Evolutionary conservation across 116 monocot genomes (phyloP), one percentile per base, ranked within the genome.

Genomic region (Dioscorea cayenensis): DNA sequence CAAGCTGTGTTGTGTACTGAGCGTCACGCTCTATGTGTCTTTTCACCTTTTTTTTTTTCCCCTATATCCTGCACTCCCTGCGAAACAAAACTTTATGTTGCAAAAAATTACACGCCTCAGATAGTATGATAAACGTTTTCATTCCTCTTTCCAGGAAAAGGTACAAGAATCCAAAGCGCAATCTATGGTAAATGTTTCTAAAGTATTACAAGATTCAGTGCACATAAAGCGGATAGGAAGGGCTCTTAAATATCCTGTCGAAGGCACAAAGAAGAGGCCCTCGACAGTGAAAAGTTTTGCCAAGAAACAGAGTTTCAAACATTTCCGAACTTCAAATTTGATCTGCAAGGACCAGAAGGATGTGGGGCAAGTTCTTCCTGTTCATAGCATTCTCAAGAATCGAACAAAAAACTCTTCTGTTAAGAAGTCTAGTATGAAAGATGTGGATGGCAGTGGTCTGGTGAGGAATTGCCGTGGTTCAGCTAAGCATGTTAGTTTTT

Each of bases 351-450:
- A 80, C 29, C 70, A 70, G 70, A 60, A 60, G 7, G 65, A 51
- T 43, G 43, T 43, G 13, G 69, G 62, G 49, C 76, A 65, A 49
- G 48, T 66, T 27, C 25, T 51, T 64, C 78, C 75, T 48, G 59
- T 83, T 49, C 86, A 74, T 37, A 71, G 83, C 29, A 84, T 83
- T 73, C 80, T 82, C 64, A 92, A 89, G 68, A 82, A 78, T 64
- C 76, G 50, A 22, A 63, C 49, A 48, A 84, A 60, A 74, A 43
- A 27, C 27, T 28, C 65, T 65, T 71, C 84, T 66, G n/a, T 38
- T 1, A 77, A 78, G 35, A 78, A 77, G 29, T 60, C 36, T 22
- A 72, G 50, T 14, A 18, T 17, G 48, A 71, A 19, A 28, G 70
- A 49, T 59, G 22, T 35, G 49, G 61, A 59, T 36, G 71, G 71